Percentiles rank a stretch among this genome's conserved stretches.
Conservation (phyloP, 352 stramenopile genomes). For the Phytophthora uliginosa region DNA sequence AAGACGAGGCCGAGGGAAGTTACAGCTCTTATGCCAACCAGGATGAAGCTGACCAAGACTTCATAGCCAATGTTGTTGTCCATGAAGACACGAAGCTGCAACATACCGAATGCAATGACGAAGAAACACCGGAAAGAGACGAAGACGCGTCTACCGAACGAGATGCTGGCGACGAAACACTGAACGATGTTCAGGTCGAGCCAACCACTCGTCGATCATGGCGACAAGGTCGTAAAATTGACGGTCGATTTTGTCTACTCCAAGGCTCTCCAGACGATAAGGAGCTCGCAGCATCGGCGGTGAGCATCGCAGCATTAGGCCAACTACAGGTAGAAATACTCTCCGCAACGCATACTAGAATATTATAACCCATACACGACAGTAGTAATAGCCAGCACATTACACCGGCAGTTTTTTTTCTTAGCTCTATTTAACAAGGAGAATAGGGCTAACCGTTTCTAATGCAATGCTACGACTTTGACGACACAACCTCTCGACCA, state of each 20-base stretch:
- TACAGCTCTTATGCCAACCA: constrained; percentile 26
- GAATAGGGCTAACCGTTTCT: no score
- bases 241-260: constrained; percentile 26
- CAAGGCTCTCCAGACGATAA: constrained; percentile 3
- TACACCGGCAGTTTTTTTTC: no score
- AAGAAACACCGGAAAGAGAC: constrained; percentile 12
- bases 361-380: constrained; percentile 65
- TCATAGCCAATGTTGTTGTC: background rate
- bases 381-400: no score
- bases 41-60: constrained; percentile 15
- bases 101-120: background rate
- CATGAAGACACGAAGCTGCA: background rate
- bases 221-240: constrained; percentile 32
- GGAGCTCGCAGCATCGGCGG: background rate
- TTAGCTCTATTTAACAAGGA: no score
- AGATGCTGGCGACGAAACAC: background rate
- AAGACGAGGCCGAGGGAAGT: constrained; percentile 10
- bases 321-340: background rate
- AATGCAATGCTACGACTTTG: no score
- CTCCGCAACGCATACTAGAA: background rate
- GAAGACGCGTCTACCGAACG: background rate
- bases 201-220: background rate
- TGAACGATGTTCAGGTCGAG: background rate
- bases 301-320: background rate
- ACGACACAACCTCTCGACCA: no score